Evolutionary conservation across 2,329 filamentous ascomycete species (phyloP), one percentile per base, ranked within the genome.

Genomic region (Neonectria faginata): DNA sequence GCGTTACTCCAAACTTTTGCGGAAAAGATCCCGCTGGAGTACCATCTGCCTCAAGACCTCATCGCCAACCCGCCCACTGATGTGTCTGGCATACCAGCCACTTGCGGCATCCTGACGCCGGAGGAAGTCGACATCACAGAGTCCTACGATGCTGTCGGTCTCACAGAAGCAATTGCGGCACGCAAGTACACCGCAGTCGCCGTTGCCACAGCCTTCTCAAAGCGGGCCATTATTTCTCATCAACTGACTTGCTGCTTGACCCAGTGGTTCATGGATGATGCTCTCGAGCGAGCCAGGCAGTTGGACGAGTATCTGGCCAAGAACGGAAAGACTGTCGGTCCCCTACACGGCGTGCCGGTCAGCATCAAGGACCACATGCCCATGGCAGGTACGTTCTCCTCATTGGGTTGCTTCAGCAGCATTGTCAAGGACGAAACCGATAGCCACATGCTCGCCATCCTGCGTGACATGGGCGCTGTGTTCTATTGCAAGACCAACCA

Each of bases 401-500:
- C 82, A 0, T 73, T 83, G 2, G 87, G 88, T 1, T 86, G 89
- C 62, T 79, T 85, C 11, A 6, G 81, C 79, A 31, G 80, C 84
- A 66, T 86, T 81, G 45, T 79, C 81, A 65, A 80, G 82, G 84
- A 85, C 14, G 74, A 78, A 11, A 76, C 81, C 33, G 86, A 90
- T 72, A 82, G 86, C 6, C 84, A 86, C 0, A 80, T 91, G 31
- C 83, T 90, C 0, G 80, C 83, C 1, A 79, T 90, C 1, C 77
- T 92, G 10, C 79, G 85, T 41, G 79, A 79, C 16, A 80, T 88
- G 0, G 90, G 90, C 2, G 90, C 89, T 1, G 66, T 76, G 2
- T 57, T 76, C 3, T 75, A 67, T 42, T 69, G 65, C 47, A 76
- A 86, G 77, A 92, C 90, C 0, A 92, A 91, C 65, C 83, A 91